These are phyloP conservation scores for Claviceps sp. DNA, from an alignment of 2,329 filamentous ascomycete genomes.

Conservation along the genomic window DNA sequence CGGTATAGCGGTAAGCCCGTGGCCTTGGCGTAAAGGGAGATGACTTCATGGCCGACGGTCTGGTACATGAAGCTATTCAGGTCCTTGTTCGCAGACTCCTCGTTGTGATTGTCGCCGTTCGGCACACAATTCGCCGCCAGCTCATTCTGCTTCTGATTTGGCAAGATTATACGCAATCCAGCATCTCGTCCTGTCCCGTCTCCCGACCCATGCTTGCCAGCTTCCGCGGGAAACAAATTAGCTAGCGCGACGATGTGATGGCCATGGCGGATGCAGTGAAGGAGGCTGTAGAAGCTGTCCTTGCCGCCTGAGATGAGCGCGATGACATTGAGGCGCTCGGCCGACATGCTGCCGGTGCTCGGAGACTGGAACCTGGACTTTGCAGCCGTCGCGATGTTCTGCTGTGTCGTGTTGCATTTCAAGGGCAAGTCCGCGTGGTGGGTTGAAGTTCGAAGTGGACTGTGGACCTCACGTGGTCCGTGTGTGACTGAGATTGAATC, in stretches of 20 bases:
- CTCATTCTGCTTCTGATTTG: conserved; percentile 6
- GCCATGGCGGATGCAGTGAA: conserved; percentile 79
- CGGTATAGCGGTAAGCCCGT: conserved; percentile 77
- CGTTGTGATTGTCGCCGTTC: background rate
- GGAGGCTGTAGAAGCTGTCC: conserved; percentile 85
- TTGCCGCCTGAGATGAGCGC: conserved; percentile 92
- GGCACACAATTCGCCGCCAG: background rate
- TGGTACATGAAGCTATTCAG: conserved; percentile 99
- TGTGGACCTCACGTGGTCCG: background rate
- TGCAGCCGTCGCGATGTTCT: background rate
- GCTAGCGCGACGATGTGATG: conserved; percentile 78
- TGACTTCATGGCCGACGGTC: conserved; percentile 78
- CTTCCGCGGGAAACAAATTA: conserved; percentile 55
- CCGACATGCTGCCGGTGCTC: conserved; percentile 20
- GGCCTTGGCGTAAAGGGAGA: conserved; percentile 71
- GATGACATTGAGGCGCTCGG: conserved; percentile 57
- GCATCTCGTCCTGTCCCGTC: background rate
- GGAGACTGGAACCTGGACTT: background rate
- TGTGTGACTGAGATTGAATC: background rate
- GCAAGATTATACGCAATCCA: conserved; percentile 9
- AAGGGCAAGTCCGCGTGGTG: background rate
- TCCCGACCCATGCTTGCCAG: background rate
- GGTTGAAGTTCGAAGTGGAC: background rate
- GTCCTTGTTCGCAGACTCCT: conserved; percentile 30
- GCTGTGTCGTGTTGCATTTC: background rate